Base-by-base conservation (phyloP, 305 asterid species). In the Solanum hybrid region DNA sequence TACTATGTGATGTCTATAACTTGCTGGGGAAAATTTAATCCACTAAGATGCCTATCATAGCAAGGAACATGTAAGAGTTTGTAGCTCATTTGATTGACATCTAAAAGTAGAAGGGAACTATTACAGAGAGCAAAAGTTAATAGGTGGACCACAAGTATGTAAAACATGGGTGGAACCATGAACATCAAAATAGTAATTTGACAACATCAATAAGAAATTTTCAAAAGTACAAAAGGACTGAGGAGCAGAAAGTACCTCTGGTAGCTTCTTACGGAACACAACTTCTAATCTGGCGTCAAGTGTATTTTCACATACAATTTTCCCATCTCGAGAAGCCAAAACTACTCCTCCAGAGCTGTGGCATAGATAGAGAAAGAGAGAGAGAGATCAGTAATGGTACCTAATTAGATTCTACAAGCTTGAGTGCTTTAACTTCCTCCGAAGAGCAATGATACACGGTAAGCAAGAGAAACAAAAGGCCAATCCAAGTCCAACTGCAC, bases 281-380 rank as follows among this genome's bases (percentile, higher is more conserved):
- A 97, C 98, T 68, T 97, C 99, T 93, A 96, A 92, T 93, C 98
- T 93, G 88, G 98, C 98, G 89, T 97, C 98, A 84, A 97, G 96
- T 87, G 97, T 96, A 94, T 97, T 97, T 95, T 97, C 99, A 32
- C 90, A 95, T 93, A 97, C 99, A 86, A 97, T 97, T 89, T 96
- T 97, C 81, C 98, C 99, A 92, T 97, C 99, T 80, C 96, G 93
- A 79, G 99, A 97, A 91, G 99, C 99, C 95, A 96, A 91, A 34
- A 97, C 99, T 33, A 96, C 99, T 34, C 99, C 99, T 79, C 94
- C 93, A 76, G 90, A 81, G 89, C 92, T 90, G 91, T 75, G 89
- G 88, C 87, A 89, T 34, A 36, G 20, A n/a, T n/a, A n/a, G n/a
- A n/a, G n/a, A n/a, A n/a, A 73, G 65, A 73, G 17, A 61, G 27